These are phyloP conservation scores for Magnolia sinica DNA, from an alignment of 164 flowering plant species.

Conservation along the genomic window DNA sequence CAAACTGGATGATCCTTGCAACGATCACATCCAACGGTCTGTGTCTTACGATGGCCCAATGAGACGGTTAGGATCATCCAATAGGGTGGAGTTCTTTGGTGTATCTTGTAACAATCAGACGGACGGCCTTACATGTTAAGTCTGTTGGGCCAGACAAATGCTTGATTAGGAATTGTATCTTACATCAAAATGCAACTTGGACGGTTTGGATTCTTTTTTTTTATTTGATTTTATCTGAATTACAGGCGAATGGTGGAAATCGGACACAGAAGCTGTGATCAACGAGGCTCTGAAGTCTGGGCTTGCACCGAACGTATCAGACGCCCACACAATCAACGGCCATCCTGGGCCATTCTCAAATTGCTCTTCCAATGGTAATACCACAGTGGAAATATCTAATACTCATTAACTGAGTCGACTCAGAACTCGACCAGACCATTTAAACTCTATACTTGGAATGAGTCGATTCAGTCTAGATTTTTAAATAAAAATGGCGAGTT, in stretches of 20 bases:
- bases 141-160: too few species aligned
- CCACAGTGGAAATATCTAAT: not conserved
- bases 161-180: too few species aligned
- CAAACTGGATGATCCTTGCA: too few species aligned
- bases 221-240: not conserved
- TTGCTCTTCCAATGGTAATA: conserved; percentile 29
- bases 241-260: conserved; percentile 88
- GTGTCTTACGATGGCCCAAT: too few species aligned
- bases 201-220: not conserved
- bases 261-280: conserved; percentile 69
- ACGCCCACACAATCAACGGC: conserved; percentile 84
- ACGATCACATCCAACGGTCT: too few species aligned
- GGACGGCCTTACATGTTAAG: too few species aligned
- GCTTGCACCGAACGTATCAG: conserved; percentile 73
- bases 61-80: too few species aligned
- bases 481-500: not conserved
- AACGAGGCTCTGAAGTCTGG: conserved; percentile 61
- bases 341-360: conserved; percentile 52
- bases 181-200: too few species aligned
- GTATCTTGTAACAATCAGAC: too few species aligned
- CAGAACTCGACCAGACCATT: not conserved
- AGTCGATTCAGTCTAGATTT: conserved; percentile 3
- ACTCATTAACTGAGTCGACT: not conserved
- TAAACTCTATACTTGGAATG: conserved; percentile 13
- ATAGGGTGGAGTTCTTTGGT: too few species aligned